Conservation (phyloP, 805 yeast species). For the Lipomyces orientalis region DNA sequence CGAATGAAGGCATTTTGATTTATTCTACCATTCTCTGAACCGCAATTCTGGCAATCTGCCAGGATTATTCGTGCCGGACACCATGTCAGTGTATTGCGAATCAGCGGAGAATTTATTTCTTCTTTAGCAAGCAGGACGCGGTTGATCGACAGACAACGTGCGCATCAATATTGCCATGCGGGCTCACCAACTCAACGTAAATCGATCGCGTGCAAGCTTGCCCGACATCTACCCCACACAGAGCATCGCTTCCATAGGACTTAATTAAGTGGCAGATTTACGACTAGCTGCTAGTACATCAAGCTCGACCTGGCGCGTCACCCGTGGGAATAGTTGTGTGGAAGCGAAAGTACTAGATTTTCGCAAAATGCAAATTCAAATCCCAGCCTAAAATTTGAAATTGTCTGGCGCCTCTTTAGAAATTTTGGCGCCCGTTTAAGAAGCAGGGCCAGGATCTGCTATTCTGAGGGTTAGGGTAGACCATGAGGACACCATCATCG, state of each 20-base stretch:
- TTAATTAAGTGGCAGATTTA: too few species aligned
- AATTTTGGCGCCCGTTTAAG: neutral
- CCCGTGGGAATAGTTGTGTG: too few species aligned
- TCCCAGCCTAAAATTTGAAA: too few species aligned
- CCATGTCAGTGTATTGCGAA: neutral
- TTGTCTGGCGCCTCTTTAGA: neutral
- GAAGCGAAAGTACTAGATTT: too few species aligned
- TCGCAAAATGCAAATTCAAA: too few species aligned
- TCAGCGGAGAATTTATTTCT: neutral
- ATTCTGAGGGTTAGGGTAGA: neutral
- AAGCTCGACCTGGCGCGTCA: neutral
- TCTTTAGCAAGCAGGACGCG: neutral
- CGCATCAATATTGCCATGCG: neutral
- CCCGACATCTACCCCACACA: neutral
- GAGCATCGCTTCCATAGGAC: neutral
- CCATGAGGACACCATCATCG: too few species aligned
- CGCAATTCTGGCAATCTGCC: neutral
- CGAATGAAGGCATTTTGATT: neutral
- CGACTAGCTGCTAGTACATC: neutral
- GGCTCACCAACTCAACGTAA: neutral
- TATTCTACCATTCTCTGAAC: neutral
- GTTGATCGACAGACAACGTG: neutral
- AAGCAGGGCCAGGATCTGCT: neutral
- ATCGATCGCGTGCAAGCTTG: neutral
- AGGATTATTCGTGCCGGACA: neutral